phyloP scores from a whole-genome alignment of 2,329 filamentous ascomycete species.

The Diaporthe destruens region DNA sequence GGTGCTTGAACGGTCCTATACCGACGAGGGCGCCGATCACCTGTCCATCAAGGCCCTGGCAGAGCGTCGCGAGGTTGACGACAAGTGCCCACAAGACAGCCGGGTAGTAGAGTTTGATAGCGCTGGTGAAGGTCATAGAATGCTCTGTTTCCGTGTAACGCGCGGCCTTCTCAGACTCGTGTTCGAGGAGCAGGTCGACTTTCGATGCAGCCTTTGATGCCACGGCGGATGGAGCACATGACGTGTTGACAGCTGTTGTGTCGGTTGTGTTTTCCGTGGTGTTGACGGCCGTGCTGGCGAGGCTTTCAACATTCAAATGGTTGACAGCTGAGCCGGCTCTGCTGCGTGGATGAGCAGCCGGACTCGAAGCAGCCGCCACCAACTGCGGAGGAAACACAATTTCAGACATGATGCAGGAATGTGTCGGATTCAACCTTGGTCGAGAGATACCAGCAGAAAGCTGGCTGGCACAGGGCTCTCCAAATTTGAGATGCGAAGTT shows the following conservation, averaged over 20 bases:
- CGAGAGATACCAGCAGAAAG: no score
- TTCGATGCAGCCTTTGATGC: background rate
- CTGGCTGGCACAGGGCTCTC: background rate
- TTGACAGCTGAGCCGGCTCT: background rate
- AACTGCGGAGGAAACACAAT: background rate
- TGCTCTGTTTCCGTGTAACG: slow-evolving; percentile 27
- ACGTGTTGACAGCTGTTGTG: background rate
- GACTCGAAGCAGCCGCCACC: background rate
- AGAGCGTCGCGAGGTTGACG: slow-evolving; percentile 34
- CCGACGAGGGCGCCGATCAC: slow-evolving; percentile 36
- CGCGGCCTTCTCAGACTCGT: slow-evolving; percentile 23
- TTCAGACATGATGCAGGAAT: background rate
- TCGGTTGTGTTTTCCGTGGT: background rate
- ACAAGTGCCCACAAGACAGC: slow-evolving; percentile 36
- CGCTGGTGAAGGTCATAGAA: slow-evolving; percentile 22
- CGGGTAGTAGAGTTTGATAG: slow-evolving; percentile 34
- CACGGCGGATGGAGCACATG: background rate
- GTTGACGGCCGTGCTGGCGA: background rate
- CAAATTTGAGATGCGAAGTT: background rate
- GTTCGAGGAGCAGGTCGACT: background rate
- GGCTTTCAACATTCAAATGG: background rate
- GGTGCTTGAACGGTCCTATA: slow-evolving; percentile 23
- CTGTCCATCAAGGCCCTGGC: slow-evolving; percentile 33
- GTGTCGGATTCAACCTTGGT: no score
- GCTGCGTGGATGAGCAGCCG: background rate